Evolutionary conservation across 768 basidiomycete species (phyloP).

Genomic region (Boletus edulis): DNA sequence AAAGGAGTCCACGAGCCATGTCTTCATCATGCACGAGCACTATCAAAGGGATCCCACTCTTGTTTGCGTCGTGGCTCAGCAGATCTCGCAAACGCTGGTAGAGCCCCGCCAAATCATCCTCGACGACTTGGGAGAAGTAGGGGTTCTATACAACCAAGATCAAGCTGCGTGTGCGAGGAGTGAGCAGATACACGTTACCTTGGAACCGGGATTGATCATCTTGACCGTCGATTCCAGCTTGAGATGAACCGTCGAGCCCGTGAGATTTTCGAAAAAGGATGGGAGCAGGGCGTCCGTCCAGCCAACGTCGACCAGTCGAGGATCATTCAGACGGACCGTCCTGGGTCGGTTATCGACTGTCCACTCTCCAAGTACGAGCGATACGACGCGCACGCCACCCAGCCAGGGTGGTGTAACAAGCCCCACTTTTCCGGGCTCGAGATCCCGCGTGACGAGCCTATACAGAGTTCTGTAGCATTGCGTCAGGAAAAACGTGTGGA

Average conservation of each 20-base stretch:
- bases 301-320: slow-evolving; percentile 38
- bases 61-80: slow-evolving; percentile 17
- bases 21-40: slow-evolving; percentile 47
- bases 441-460: slow-evolving; percentile 24
- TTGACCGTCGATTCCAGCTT: slow-evolving; percentile 3
- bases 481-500: neutral
- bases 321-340: slow-evolving; percentile 29
- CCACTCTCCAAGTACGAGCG: slow-evolving; percentile 39
- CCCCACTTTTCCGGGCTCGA: slow-evolving; percentile 31
- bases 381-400: slow-evolving; percentile 29
- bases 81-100: slow-evolving; percentile 17
- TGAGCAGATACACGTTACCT: slow-evolving; percentile 8
- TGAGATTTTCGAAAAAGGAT: slow-evolving; percentile 18
- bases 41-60: slow-evolving; percentile 35
- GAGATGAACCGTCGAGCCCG: slow-evolving; percentile 20
- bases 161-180: neutral
- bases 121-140: slow-evolving; percentile 17
- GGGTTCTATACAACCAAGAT: slow-evolving; percentile 8
- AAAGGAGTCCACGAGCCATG: slow-evolving; percentile 38
- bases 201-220: slow-evolving; percentile 13
- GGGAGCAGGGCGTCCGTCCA: slow-evolving; percentile 39
- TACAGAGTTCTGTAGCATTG: slow-evolving; percentile 31
- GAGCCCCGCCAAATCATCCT: slow-evolving; percentile 10
- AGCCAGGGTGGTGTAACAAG: slow-evolving; percentile 33
- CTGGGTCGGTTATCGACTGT: slow-evolving; percentile 31